Evolutionary conservation across 164 flowering plant species (phyloP).

Genomic region (Umbellularia californica): DNA sequence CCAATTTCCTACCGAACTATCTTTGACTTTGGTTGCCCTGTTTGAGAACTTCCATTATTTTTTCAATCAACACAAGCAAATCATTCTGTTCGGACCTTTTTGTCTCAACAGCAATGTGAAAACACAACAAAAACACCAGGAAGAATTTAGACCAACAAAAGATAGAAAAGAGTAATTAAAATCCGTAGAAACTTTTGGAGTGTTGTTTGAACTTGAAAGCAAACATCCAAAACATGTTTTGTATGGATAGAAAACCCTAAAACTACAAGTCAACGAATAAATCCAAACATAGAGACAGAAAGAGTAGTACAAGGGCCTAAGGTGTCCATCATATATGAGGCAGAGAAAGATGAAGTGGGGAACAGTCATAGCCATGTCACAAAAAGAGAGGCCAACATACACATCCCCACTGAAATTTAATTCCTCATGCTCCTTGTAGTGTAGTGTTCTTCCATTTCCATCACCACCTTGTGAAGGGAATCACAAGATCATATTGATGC

Average conservation of each 20-base stretch:
- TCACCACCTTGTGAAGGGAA: not conserved
- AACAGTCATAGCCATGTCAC: constrained; percentile 11
- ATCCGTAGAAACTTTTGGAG: not conserved
- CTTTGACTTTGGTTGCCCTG: too few species aligned
- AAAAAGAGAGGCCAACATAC: constrained; percentile 12
- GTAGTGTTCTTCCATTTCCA: not conserved
- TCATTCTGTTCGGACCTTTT: too few species aligned
- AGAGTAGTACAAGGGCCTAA: not conserved
- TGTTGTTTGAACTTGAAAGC: not conserved
- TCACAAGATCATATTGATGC: not conserved
- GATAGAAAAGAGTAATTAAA: not conserved
- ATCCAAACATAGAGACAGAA: not conserved
- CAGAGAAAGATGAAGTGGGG: constrained; percentile 5
- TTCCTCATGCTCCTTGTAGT: not conserved
- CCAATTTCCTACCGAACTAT: too few species aligned
- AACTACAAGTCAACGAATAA: not conserved
- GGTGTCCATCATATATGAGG: not conserved
- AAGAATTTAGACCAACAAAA: not conserved
- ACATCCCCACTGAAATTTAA: not conserved
- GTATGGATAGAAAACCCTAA: not conserved
- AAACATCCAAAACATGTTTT: not conserved
- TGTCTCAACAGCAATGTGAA: too few species aligned
- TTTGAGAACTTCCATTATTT: too few species aligned
- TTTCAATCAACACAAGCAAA: too few species aligned
- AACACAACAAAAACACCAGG: too few species aligned